These are phyloP conservation scores for Rubroboletus satanas DNA, from an alignment of 768 basidiomycete species.

Conservation along the genomic window DNA sequence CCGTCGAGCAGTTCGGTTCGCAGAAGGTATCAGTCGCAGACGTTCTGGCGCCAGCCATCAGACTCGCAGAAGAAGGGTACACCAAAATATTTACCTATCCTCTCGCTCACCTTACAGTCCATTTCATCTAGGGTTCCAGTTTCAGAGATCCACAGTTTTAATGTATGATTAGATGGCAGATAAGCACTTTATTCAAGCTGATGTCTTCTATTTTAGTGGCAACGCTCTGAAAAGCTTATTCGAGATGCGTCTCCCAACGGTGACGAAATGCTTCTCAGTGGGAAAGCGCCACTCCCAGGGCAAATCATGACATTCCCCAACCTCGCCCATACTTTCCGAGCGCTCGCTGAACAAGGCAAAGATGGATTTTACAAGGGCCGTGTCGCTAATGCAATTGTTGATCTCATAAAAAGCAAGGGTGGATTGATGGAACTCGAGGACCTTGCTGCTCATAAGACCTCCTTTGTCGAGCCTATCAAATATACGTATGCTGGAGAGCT, in stretches of 20 bases:
- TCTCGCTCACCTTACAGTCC: not conserved
- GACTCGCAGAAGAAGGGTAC: constrained; percentile 88
- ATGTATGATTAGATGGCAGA: constrained; percentile 37
- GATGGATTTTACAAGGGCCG: constrained; percentile 94
- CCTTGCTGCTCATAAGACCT: constrained; percentile 74
- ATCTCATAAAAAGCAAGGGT: constrained; percentile 79
- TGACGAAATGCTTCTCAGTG: constrained; percentile 81
- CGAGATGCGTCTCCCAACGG: constrained; percentile 83
- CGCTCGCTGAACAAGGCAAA: constrained; percentile 76
- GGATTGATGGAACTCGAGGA: constrained; percentile 96
- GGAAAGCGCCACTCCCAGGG: constrained; percentile 79
- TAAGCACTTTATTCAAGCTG: not conserved
- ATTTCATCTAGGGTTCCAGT: constrained; percentile 64
- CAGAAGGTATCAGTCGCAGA: constrained; percentile 60
- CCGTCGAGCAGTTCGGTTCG: constrained; percentile 77
- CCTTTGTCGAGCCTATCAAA: constrained; percentile 84
- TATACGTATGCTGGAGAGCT: constrained; percentile 86
- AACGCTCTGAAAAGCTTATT: constrained; percentile 57
- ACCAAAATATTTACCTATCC: constrained; percentile 8
- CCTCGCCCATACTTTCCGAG: constrained; percentile 80
- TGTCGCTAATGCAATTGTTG: constrained; percentile 84
- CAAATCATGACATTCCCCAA: constrained; percentile 79
- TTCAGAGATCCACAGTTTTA: constrained; percentile 70
- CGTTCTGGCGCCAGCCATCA: constrained; percentile 83
- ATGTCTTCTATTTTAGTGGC: constrained; percentile 37